phyloP scores from a whole-genome alignment of 352 stramenopile genomes.

The Globisporangium iwayamae region DNA sequence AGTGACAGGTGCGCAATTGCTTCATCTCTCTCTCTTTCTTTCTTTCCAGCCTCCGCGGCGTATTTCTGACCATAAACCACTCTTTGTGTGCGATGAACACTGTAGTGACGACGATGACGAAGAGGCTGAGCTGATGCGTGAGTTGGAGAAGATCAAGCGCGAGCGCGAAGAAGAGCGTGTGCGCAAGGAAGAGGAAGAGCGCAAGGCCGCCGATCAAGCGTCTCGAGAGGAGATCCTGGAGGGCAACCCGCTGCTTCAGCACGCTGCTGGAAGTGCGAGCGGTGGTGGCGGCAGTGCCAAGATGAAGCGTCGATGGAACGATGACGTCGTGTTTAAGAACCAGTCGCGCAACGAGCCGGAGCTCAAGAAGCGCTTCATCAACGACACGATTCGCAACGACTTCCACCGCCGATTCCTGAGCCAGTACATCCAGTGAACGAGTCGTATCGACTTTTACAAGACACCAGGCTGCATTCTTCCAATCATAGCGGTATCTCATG shows the following conservation, averaged over 20 bases:
- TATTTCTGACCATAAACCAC: background rate
- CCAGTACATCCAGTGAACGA: conserved; percentile 89
- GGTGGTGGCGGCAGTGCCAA: conserved; percentile 34
- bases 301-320: conserved; percentile 98
- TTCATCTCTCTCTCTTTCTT: too few species aligned
- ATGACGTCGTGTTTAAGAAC: conserved; percentile 99
- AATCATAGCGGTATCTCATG: background rate
- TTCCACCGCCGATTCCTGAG: conserved; percentile 99
- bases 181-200: conserved; percentile 87
- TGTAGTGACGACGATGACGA: conserved; percentile 93
- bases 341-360: conserved; percentile 94
- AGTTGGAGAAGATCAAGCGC: conserved; percentile 97
- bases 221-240: conserved; percentile 91
- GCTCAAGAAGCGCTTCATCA: conserved; percentile 98
- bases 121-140: conserved; percentile 94
- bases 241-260: conserved; percentile 91
- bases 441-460: background rate
- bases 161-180: conserved; percentile 93
- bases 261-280: conserved; percentile 12
- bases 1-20: conserved; percentile 50
- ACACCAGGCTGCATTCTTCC: background rate
- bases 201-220: conserved; percentile 72
- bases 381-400: conserved; percentile 99
- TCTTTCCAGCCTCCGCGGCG: background rate
- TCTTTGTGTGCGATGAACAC: background rate